Evolutionary conservation across 352 stramenopile genomes (phyloP), one percentile per base, ranked within the genome.

Genomic region (Phytophthora cactorum): DNA sequence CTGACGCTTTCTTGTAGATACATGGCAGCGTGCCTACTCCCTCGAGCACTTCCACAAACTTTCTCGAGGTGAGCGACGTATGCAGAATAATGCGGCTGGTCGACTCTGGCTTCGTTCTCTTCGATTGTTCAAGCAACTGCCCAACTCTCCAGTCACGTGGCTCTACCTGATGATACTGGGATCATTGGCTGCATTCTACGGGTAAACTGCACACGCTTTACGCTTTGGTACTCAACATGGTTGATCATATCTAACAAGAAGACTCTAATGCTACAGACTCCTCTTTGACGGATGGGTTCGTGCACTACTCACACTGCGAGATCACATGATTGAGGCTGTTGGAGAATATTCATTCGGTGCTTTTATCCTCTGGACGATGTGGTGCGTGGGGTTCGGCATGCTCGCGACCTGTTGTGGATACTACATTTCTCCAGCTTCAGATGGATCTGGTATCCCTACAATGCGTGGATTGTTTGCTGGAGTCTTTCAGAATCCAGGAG

Each of bases 81-180:
- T 91, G 27, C 69, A 77, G 5, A 70, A 72, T 53, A 76, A 82
- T 59, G 86, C 76, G 25, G 52, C 86, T 39, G 81, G 83, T 3
- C 74, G 86, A 46, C 63, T 92, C 8, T 92, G 83, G 34, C 72
- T 91, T 17, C 70, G 69, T 4, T 88, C 78, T 39, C 78, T 92
- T 10, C 68, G 71, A 31, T 45, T 93, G 46, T 93, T 84, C 70
- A 90, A 89, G 58, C 86, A 90, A 54, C 49, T 95, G n/a, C 86
- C 88, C 22, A 88, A 93, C 49, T 95, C 88, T 31, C 88, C 84
- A 1, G 84, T 92, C 28, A 95, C 82, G 54, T 95, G 87, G 87
- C 69, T 93, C 17, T 95, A 89, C 43, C 65, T 95, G 38, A 74
- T 81, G 36, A 71, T 89, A 6, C 61, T 95, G 8, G 84, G 87